Evolutionary conservation across 331 rosid species (phyloP).

Genomic region (Pyracantha coccinea): DNA sequence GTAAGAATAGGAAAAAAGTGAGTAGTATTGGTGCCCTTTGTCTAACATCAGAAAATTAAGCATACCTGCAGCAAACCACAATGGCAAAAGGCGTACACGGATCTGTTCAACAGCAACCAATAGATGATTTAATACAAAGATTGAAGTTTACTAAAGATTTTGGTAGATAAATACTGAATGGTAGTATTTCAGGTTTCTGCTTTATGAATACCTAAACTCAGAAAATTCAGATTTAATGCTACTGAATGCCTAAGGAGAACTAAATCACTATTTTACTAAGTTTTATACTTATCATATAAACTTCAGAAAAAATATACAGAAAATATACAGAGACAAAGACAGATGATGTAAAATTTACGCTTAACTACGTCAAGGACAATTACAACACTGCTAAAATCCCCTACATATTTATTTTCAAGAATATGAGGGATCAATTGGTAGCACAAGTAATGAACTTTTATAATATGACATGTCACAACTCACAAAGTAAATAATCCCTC

Average conservation of each 20-base stretch:
- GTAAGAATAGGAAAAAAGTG: conserved; percentile 19
- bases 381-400: not conserved
- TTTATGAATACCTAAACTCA: not conserved
- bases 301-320: not conserved
- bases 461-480: not conserved
- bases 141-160: not conserved
- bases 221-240: not conserved
- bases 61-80: conserved; percentile 79
- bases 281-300: not conserved
- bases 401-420: not conserved
- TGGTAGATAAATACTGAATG: not conserved
- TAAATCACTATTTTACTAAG: not conserved
- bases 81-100: conserved; percentile 61
- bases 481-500: not conserved
- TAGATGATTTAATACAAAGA: conserved; percentile 1
- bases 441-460: not conserved
- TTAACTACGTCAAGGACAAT: not conserved
- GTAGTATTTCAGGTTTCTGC: not conserved
- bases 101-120: conserved; percentile 48
- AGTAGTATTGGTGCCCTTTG: conserved; percentile 14
- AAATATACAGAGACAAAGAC: not conserved
- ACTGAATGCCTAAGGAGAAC: not conserved
- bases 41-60: conserved; percentile 15
- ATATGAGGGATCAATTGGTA: not conserved
- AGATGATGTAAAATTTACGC: not conserved